Evolutionary conservation across 2,329 filamentous ascomycete genomes (phyloP).

Genomic region (Xylariaceae sp.): DNA sequence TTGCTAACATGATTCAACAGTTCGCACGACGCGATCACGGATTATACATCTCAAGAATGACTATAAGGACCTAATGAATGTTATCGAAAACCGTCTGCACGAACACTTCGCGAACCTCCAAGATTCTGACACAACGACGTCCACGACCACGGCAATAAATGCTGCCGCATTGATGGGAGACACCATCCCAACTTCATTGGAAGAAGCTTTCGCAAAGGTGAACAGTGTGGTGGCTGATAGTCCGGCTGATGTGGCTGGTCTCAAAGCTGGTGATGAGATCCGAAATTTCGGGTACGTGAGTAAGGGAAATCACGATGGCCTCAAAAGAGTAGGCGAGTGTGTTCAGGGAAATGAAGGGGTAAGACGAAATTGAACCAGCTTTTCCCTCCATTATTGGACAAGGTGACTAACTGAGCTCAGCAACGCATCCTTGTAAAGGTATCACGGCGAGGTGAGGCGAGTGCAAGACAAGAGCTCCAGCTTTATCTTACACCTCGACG

Average conservation of each 20-base stretch:
- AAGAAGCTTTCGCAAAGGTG: slow-evolving; percentile 76
- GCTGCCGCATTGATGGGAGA: slow-evolving; percentile 29
- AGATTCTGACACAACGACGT: slow-evolving; percentile 42
- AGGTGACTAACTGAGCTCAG: slow-evolving; percentile 40
- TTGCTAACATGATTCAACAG: slow-evolving; percentile 40
- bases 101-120: slow-evolving; percentile 76
- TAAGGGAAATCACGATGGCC: slow-evolving; percentile 76
- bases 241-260: slow-evolving; percentile 77
- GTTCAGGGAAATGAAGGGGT: slow-evolving; percentile 89
- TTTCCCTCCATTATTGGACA: background rate
- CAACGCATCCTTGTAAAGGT: slow-evolving; percentile 67
- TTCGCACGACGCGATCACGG: slow-evolving; percentile 85
- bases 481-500: slow-evolving; percentile 71
- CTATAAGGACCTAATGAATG: slow-evolving; percentile 81
- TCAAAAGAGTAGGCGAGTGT: slow-evolving; percentile 81
- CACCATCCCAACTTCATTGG: slow-evolving; percentile 33
- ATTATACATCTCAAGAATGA: slow-evolving; percentile 91
- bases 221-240: slow-evolving; percentile 75
- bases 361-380: slow-evolving; percentile 38
- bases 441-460: slow-evolving; percentile 44
- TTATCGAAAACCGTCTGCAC: slow-evolving; percentile 82
- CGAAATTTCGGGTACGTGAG: slow-evolving; percentile 82
- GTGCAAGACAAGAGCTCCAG: slow-evolving; percentile 53
- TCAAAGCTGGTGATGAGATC: slow-evolving; percentile 77
- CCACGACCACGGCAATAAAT: slow-evolving; percentile 21